Evolutionary conservation across 2,329 filamentous ascomycete species (phyloP).

Genomic region (Sclerotinia spermophila): DNA sequence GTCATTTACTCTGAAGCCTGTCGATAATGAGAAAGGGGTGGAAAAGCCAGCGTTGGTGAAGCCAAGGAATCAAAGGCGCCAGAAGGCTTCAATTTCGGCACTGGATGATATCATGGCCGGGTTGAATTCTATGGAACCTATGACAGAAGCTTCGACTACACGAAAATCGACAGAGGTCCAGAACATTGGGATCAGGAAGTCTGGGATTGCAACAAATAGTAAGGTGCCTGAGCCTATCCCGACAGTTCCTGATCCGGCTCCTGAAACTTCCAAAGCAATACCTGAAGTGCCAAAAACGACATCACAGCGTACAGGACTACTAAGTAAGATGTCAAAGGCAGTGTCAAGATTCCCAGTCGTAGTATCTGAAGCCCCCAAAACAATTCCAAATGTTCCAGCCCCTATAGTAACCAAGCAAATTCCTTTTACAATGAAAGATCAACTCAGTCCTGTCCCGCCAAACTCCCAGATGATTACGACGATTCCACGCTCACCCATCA

Average conservation of each 20-base stretch:
- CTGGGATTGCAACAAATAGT: neutral
- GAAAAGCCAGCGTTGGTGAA: neutral
- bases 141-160: neutral
- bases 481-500: neutral
- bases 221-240: neutral
- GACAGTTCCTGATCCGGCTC: neutral
- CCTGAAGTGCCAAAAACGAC: neutral
- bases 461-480: neutral
- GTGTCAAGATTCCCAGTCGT: neutral
- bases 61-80: neutral
- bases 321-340: neutral
- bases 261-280: neutral
- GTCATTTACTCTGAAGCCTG: neutral
- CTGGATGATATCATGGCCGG: conserved; percentile 20
- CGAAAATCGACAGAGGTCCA: neutral
- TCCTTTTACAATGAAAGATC: neutral
- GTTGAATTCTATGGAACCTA: neutral
- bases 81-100: conserved; percentile 3
- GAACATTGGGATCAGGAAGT: neutral
- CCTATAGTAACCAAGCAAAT: neutral
- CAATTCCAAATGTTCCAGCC: neutral
- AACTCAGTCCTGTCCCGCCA: neutral
- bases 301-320: neutral
- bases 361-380: neutral
- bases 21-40: conserved; percentile 4